These are phyloP conservation scores for Verticillium nonalfalfae DNA, from an alignment of 2,329 filamentous ascomycete species.

Conservation along the genomic window DNA sequence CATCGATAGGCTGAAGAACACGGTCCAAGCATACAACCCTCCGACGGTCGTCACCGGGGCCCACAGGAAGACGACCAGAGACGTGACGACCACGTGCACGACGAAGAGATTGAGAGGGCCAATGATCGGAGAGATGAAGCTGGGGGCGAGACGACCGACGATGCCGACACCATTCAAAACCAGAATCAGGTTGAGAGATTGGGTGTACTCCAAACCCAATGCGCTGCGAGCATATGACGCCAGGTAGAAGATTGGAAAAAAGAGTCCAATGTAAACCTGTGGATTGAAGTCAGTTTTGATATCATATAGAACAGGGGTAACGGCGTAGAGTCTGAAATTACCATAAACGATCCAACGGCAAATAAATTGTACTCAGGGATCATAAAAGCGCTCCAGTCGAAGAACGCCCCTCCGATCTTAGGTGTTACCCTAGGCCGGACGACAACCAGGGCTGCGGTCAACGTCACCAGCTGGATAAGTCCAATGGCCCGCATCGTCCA, in stretches of 20 bases:
- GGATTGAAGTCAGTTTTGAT: conserved; percentile 12
- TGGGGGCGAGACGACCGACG: conserved; percentile 36
- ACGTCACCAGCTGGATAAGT: conserved; percentile 30
- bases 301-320: conserved; percentile 22
- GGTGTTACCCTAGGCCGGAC: background rate
- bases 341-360: conserved; percentile 17
- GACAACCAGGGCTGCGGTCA: background rate
- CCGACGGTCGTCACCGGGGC: background rate
- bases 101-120: background rate
- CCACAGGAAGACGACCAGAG: background rate
- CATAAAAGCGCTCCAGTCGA: background rate
- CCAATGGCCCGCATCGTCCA: conserved; percentile 43
- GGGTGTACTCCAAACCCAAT: conserved; percentile 11
- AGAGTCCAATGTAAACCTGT: background rate
- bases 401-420: background rate
- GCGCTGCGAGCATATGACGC: conserved; percentile 23
- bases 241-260: conserved; percentile 34
- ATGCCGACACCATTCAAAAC: conserved; percentile 39
- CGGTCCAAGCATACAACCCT: background rate
- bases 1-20: background rate
- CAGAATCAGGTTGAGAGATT: conserved; percentile 32
- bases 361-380: background rate
- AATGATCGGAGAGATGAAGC: conserved; percentile 10
- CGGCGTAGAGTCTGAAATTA: conserved; percentile 20
- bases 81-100: background rate